Conservation (phyloP, 306 rosid genomes). For the Medicago truncatula region DNA sequence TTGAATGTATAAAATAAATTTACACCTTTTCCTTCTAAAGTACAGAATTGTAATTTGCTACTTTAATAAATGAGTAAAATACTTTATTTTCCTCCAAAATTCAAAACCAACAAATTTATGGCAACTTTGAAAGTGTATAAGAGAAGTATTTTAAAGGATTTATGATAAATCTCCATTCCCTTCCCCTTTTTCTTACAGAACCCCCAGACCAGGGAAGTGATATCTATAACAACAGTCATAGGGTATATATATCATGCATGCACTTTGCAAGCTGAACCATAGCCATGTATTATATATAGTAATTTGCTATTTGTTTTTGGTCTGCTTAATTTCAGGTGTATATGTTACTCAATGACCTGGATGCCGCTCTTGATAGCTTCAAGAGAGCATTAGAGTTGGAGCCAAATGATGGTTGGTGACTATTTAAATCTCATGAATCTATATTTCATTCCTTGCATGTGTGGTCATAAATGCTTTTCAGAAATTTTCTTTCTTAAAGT, state of each 20-base stretch:
- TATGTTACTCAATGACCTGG: slow-evolving; percentile 58
- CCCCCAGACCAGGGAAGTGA: slow-evolving; percentile 5
- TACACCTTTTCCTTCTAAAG: not conserved
- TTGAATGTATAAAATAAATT: not conserved
- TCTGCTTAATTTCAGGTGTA: slow-evolving; percentile 48
- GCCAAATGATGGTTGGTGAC: slow-evolving; percentile 62
- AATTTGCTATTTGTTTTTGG: slow-evolving; percentile 32
- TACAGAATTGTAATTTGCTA: not conserved
- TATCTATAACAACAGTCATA: not conserved
- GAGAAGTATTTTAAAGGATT: not conserved
- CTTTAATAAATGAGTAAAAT: not conserved
- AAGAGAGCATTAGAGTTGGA: slow-evolving; percentile 60
- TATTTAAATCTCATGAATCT: slow-evolving; percentile 22
- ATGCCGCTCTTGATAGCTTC: slow-evolving; percentile 60
- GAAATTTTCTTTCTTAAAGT: slow-evolving; percentile 1
- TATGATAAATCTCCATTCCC: not conserved
- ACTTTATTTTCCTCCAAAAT: not conserved
- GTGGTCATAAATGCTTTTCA: slow-evolving; percentile 15
- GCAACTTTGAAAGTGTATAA: not conserved
- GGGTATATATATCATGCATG: slow-evolving; percentile 11
- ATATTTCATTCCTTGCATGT: slow-evolving; percentile 5
- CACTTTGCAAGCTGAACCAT: slow-evolving; percentile 27
- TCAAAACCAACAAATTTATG: not conserved
- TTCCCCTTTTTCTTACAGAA: not conserved
- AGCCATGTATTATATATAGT: slow-evolving; percentile 11